Percentiles rank a stretch among this genome's conserved stretches.
Conservation (phyloP, 108 stramenopile genomes). For the Skeletonema marinoi region DNA sequence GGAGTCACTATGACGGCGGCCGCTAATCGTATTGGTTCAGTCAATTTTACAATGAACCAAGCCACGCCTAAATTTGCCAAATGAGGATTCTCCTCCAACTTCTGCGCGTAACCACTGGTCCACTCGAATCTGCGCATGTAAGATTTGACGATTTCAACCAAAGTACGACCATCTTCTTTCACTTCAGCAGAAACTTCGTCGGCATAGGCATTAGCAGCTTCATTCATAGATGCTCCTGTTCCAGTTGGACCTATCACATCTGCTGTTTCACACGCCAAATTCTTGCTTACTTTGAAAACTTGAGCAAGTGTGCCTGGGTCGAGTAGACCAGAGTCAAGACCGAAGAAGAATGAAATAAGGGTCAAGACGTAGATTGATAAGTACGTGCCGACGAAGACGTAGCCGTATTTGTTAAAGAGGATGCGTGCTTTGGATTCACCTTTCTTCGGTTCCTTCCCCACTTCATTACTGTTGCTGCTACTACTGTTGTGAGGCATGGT, state of each 20-base stretch:
- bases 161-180: constrained; percentile 50
- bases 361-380: constrained; percentile 64
- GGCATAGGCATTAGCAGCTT: constrained; percentile 43
- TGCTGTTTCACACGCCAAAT: constrained; percentile 45
- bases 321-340: constrained; percentile 72
- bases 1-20: constrained; percentile 79
- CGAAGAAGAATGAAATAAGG: constrained; percentile 57
- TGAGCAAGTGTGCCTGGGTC: constrained; percentile 66
- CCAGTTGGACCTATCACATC: constrained; percentile 45
- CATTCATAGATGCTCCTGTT: constrained; percentile 44
- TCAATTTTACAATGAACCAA: constrained; percentile 93
- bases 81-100: constrained; percentile 73
- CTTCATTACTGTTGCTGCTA: background rate
- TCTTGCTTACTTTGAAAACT: constrained; percentile 45
- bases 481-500: constrained; percentile 3
- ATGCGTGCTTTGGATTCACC: constrained; percentile 15
- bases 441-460: constrained; percentile 3
- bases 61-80: constrained; percentile 90
- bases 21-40: constrained; percentile 89
- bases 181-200: constrained; percentile 45
- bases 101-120: constrained; percentile 61
- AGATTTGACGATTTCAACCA: constrained; percentile 64
- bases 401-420: constrained; percentile 64
- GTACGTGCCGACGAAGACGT: constrained; percentile 75
- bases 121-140: constrained; percentile 67